phyloP scores from a whole-genome alignment of 2,329 filamentous ascomycete species.

The Emydomyces testavorans region DNA sequence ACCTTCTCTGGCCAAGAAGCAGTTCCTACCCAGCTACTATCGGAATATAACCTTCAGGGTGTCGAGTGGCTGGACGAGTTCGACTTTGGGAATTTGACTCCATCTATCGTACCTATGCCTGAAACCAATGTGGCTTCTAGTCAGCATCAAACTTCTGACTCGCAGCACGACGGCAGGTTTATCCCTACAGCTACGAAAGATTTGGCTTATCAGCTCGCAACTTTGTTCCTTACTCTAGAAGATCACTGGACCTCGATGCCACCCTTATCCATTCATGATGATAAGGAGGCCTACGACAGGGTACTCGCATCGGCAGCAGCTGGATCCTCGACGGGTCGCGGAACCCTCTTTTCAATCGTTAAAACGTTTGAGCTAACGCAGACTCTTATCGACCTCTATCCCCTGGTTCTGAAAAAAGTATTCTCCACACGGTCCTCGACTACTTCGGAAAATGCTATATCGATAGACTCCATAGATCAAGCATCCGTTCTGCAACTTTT shows the following conservation, averaged over 20 bases:
- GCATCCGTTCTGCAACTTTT: not conserved
- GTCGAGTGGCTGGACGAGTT: not conserved
- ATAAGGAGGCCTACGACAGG: not conserved
- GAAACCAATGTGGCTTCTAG: not conserved
- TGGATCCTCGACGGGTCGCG: not conserved
- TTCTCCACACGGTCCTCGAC: not conserved
- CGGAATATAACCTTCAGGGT: not conserved
- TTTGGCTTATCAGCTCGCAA: not conserved
- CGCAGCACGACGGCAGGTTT: not conserved
- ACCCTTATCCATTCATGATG: constrained; percentile 1
- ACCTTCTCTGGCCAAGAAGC: not conserved
- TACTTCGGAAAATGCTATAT: not conserved
- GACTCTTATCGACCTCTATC: not conserved
- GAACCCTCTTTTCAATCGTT: not conserved
- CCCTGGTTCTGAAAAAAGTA: not conserved
- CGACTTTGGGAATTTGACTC: not conserved
- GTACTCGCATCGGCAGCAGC: not conserved
- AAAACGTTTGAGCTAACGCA: not conserved
- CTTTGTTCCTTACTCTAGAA: not conserved
- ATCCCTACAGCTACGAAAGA: not conserved
- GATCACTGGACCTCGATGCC: not conserved
- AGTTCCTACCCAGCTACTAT: not conserved
- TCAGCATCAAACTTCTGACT: not conserved
- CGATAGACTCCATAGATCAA: not conserved
- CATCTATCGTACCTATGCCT: not conserved